Evolutionary conservation across 441 rosid genomes (phyloP).

Genomic region (Gossypium armourianum): DNA sequence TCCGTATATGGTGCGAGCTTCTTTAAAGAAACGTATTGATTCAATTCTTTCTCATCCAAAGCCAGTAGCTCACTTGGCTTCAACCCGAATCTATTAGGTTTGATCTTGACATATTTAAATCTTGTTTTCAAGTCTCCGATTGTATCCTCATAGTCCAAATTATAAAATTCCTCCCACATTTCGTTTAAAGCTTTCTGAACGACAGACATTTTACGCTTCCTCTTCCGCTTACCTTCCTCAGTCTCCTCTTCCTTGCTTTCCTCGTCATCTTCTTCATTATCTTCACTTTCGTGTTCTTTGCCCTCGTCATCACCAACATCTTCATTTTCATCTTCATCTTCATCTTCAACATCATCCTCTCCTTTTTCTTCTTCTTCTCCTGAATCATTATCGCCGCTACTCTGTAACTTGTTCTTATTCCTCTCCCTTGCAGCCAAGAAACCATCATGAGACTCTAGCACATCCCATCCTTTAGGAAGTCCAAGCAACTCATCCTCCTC

Average conservation of each 20-base stretch:
- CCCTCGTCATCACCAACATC: neutral
- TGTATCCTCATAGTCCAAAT: constrained; percentile 80
- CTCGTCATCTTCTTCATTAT: constrained; percentile 6
- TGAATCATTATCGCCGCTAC: constrained; percentile 17
- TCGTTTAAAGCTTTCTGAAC: constrained; percentile 60
- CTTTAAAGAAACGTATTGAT: constrained; percentile 72
- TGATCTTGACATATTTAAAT: constrained; percentile 66
- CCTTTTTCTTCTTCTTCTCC: constrained; percentile 9
- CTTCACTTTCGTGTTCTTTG: neutral
- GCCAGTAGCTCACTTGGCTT: constrained; percentile 46
- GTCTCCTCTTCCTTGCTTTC: constrained; percentile 20
- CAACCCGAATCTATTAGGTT: constrained; percentile 53
- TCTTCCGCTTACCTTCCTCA: constrained; percentile 54
- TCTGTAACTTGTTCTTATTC: constrained; percentile 31
- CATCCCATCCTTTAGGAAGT: constrained; percentile 62
- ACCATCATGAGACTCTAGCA: constrained; percentile 38
- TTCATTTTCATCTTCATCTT: constrained; percentile 11
- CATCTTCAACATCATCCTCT: neutral
- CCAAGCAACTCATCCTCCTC: constrained; percentile 82
- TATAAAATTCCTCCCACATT: constrained; percentile 77
- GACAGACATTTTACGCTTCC: constrained; percentile 53
- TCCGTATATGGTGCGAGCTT: constrained; percentile 65
- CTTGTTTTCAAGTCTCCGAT: constrained; percentile 77
- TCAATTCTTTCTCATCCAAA: constrained; percentile 62
- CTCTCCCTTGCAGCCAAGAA: constrained; percentile 59